These are phyloP conservation scores for Senna siamea DNA, from an alignment of 306 rosid genomes.

Conservation along the genomic window DNA sequence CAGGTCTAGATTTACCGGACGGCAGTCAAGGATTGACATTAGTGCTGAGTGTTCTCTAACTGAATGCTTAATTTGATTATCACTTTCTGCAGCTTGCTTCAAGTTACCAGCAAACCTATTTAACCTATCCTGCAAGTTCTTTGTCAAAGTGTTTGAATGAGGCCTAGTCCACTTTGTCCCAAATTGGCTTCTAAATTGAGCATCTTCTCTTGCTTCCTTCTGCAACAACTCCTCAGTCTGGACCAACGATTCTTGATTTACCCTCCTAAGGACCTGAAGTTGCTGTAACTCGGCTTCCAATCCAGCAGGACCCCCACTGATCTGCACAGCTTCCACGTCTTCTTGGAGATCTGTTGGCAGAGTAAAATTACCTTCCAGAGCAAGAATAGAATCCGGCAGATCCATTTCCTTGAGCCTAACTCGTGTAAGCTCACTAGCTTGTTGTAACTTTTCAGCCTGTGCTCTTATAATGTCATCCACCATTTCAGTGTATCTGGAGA, in stretches of 20 bases:
- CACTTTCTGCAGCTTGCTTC: conserved; percentile 97
- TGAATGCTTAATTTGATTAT: conserved; percentile 85
- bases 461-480: conserved; percentile 85
- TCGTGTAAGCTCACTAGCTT: conserved; percentile 95
- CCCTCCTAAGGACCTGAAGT: conserved; percentile 86
- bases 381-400: conserved; percentile 89
- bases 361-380: conserved; percentile 88
- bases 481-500: conserved; percentile 95
- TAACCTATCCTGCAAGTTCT: conserved; percentile 89
- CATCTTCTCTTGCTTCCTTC: conserved; percentile 91
- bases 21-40: conserved; percentile 86
- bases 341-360: conserved; percentile 79
- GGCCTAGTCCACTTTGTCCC: conserved; percentile 97
- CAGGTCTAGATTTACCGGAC: conserved; percentile 60
- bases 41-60: conserved; percentile 81
- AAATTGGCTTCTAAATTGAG: conserved; percentile 89
- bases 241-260: conserved; percentile 79
- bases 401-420: conserved; percentile 98
- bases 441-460: conserved; percentile 92
- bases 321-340: conserved; percentile 96
- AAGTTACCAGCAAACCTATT: conserved; percentile 89
- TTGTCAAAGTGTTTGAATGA: conserved; percentile 88
- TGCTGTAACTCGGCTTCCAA: conserved; percentile 94
- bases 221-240: conserved; percentile 89
- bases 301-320: conserved; percentile 90